Base-by-base conservation (phyloP, 192 early-diverging fungal species). In the Podila verticillata region DNA sequence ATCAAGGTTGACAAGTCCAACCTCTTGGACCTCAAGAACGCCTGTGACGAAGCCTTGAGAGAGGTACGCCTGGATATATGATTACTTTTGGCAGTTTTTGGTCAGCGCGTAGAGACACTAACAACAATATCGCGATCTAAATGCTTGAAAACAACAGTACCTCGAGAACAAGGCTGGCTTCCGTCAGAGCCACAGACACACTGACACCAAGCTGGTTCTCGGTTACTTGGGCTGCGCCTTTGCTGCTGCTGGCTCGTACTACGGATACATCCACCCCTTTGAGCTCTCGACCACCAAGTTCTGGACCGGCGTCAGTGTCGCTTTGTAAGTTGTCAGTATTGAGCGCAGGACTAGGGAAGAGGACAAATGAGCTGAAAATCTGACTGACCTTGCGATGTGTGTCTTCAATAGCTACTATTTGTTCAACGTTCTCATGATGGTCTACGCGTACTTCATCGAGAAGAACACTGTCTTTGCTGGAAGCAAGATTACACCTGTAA, bases 161-260 rank as follows among this genome's bases (percentile, higher is more conserved):
- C 78, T 88, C 44, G 72, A 73, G 32, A 84, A 71, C 12, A 79
- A 88, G 35, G 61, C 39, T 13, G 83, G 86, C 4, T 94, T 89
- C 83, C 82, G 80, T 59, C 89, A 97, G 83, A 89, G 88, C 81
- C 90, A 95, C 81, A 89, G 84, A 28, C 96, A 96, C 75, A 91
- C 91, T 7, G 94, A 97, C 74, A 86, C 89, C 64, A 94, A 94
- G 73, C 90, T 97, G 5, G 63, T 92, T 15, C 84, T 97, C 17
- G 96, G 96, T 31, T 97, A 94, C 79, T 51, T 90, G 19, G 88
- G 93, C 4, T 90, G 90, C 63, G 62, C 87, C 1, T 92, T 95
- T 83, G 94, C 94, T 59, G 93, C 86, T 22, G 88, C 84, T 61
- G 92, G 89, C 61, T 89, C 90, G 69, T 87, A 84, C 61, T 91